A percentile compares a stretch with the other conserved stretches of the same genome.
Conservation (phyloP, 108 stramenopile species). For the Cyclotella sp. region DNA sequence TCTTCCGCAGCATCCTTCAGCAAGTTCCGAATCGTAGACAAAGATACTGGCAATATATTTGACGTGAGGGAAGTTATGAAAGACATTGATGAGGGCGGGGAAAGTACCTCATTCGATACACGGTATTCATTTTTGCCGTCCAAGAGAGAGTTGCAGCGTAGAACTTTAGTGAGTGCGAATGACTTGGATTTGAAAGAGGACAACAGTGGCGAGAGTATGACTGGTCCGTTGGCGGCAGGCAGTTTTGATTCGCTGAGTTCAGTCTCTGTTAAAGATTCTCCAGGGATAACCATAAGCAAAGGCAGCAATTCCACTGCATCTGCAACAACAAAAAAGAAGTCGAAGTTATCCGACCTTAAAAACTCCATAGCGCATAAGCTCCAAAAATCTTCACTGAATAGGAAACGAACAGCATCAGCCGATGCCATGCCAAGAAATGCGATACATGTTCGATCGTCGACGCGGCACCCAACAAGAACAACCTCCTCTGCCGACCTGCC, state of each 20-base stretch:
- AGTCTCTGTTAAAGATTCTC: neutral
- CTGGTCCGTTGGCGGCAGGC: neutral
- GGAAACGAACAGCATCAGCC: slow-evolving; percentile 29
- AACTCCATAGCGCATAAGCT: slow-evolving; percentile 21
- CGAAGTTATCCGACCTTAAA: slow-evolving; percentile 18
- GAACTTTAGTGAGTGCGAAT: neutral
- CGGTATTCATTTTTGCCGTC: slow-evolving; percentile 37
- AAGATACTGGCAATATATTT: slow-evolving; percentile 40
- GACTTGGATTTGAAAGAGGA: neutral
- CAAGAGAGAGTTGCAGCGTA: slow-evolving; percentile 18
- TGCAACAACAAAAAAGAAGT: slow-evolving; percentile 25
- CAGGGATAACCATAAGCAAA: neutral
- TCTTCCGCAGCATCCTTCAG: slow-evolving; percentile 15
- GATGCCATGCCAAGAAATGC: slow-evolving; percentile 46
- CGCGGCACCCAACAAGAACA: slow-evolving; percentile 9
- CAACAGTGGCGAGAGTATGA: neutral
- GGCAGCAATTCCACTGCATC: neutral
- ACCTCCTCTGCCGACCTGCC: slow-evolving; percentile 16
- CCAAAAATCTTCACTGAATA: slow-evolving; percentile 7
- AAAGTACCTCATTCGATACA: slow-evolving; percentile 34
- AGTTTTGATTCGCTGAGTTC: neutral
- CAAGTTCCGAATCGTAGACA: slow-evolving; percentile 33
- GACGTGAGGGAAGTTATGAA: slow-evolving; percentile 45
- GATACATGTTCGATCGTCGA: slow-evolving; percentile 36
- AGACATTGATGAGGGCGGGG: slow-evolving; percentile 37